Percentiles rank a stretch among this genome's conserved stretches.
These are phyloP conservation scores for Starmerella stigmatis DNA, from an alignment of 805 yeast species.

Conservation along the genomic window DNA sequence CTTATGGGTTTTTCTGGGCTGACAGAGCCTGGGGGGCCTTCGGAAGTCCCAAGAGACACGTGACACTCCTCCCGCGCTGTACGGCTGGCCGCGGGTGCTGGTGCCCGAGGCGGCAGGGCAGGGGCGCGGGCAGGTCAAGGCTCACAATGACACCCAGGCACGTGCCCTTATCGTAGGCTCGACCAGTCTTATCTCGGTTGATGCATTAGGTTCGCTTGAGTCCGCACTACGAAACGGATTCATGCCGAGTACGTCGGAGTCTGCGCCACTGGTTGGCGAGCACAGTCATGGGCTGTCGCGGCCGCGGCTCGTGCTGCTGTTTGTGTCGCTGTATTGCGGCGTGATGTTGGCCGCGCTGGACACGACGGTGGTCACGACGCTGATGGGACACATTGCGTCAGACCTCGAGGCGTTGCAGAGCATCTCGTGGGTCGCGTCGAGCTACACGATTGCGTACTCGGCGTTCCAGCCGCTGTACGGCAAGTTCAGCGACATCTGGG, in stretches of 20 bases:
- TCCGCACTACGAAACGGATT: too few relatives aligned
- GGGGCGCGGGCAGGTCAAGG: too few relatives aligned
- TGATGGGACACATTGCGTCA: constrained; percentile 49
- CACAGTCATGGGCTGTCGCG: constrained; percentile 12
- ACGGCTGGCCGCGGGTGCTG: too few relatives aligned
- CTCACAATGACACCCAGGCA: too few relatives aligned
- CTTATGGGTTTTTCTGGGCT: not conserved
- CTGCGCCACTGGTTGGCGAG: constrained; percentile 9
- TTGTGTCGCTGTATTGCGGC: constrained; percentile 28
- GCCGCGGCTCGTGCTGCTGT: constrained; percentile 16
- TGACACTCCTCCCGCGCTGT: too few relatives aligned
- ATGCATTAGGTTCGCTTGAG: too few relatives aligned
- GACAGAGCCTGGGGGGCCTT: too few relatives aligned
- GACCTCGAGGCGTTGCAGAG: constrained; percentile 44
- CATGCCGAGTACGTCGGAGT: too few relatives aligned
- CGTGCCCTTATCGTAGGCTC: too few relatives aligned
- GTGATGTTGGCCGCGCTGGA: constrained; percentile 46
- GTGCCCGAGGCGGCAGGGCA: too few relatives aligned
- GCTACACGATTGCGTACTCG: constrained; percentile 56
- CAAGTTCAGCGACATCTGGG: constrained; percentile 50
- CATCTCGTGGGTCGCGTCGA: constrained; percentile 62
- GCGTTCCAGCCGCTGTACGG: constrained; percentile 71
- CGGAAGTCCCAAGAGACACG: too few relatives aligned
- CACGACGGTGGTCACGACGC: constrained; percentile 50
- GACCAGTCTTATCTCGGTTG: too few relatives aligned